Evolutionary conservation across 164 flowering plant genomes (phyloP).

Genomic region (Berberis vulgaris): DNA sequence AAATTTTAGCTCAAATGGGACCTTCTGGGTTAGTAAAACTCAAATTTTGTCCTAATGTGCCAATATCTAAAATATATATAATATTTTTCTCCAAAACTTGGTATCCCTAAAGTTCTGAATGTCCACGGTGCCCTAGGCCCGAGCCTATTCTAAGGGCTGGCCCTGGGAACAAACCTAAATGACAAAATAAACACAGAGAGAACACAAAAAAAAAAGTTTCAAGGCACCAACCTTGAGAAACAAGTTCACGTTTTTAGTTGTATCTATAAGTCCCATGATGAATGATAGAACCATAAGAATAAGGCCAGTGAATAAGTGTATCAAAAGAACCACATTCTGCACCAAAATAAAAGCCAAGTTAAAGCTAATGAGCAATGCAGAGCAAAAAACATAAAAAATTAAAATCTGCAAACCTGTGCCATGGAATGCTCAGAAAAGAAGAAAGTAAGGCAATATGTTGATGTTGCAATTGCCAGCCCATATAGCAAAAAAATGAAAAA

Average conservation of each 20-base stretch:
- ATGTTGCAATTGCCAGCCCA: constrained; percentile 85
- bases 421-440: constrained; percentile 81
- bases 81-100: too few species aligned
- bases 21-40: too few species aligned
- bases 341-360: constrained; percentile 5
- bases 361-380: not conserved
- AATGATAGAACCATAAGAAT: constrained; percentile 94
- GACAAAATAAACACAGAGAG: not conserved
- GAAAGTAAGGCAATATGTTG: constrained; percentile 94
- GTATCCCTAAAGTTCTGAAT: too few species aligned
- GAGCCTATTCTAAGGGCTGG: too few species aligned
- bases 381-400: constrained; percentile 1
- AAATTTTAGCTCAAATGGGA: too few species aligned
- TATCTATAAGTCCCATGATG: constrained; percentile 73
- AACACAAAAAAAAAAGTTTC: not conserved
- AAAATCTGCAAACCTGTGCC: constrained; percentile 60
- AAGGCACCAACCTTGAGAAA: constrained; percentile 58
- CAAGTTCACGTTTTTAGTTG: constrained; percentile 62
- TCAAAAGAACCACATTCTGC: constrained; percentile 92
- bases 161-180: not conserved
- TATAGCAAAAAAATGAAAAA: constrained; percentile 66
- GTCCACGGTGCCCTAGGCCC: too few species aligned
- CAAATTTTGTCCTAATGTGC: too few species aligned
- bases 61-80: too few species aligned
- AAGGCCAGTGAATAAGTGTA: constrained; percentile 81